These are phyloP conservation scores for Ophiostoma quercus DNA, from an alignment of 2,329 filamentous ascomycete species.

Conservation along the genomic window DNA sequence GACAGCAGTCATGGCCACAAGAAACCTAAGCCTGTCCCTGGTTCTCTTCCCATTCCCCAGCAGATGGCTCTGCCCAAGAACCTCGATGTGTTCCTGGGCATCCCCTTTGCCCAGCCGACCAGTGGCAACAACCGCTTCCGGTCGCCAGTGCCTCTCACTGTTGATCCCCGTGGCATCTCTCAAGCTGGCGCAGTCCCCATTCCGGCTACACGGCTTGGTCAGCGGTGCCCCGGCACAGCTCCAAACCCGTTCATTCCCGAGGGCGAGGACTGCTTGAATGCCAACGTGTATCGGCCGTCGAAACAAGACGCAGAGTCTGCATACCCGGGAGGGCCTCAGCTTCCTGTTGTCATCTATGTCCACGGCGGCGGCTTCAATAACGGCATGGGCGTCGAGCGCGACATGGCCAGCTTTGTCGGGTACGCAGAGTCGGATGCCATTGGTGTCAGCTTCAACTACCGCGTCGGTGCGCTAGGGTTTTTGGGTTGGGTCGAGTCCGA, in stretches of 20 bases:
- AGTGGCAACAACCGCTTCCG: slow-evolving; percentile 44
- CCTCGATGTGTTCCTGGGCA: slow-evolving; percentile 46
- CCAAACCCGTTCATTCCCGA: slow-evolving; percentile 26
- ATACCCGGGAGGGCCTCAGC: slow-evolving; percentile 19
- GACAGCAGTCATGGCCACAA: not conserved
- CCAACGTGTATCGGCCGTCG: slow-evolving; percentile 44
- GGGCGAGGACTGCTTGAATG: slow-evolving; percentile 49
- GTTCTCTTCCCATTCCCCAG: not conserved
- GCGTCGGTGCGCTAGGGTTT: slow-evolving; percentile 65
- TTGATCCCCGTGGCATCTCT: slow-evolving; percentile 16
- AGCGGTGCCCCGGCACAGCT: slow-evolving; percentile 26
- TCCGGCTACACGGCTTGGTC: slow-evolving; percentile 22
- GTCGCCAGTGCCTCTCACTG: slow-evolving; percentile 35
- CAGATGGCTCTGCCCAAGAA: slow-evolving; percentile 29
- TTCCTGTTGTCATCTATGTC: slow-evolving; percentile 55
- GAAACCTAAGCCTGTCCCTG: not conserved
- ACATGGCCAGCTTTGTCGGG: slow-evolving; percentile 57
- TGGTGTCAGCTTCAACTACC: slow-evolving; percentile 57
- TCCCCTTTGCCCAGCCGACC: slow-evolving; percentile 46
- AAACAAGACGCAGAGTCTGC: slow-evolving; percentile 20
- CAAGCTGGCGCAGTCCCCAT: not conserved
- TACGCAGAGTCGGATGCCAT: slow-evolving; percentile 51
- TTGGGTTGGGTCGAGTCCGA: slow-evolving; percentile 38
- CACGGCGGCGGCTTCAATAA: slow-evolving; percentile 61
- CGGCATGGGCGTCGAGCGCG: slow-evolving; percentile 48